Evolutionary conservation across 331 rosid genomes (phyloP).

Genomic region (Cydonia oblonga): DNA sequence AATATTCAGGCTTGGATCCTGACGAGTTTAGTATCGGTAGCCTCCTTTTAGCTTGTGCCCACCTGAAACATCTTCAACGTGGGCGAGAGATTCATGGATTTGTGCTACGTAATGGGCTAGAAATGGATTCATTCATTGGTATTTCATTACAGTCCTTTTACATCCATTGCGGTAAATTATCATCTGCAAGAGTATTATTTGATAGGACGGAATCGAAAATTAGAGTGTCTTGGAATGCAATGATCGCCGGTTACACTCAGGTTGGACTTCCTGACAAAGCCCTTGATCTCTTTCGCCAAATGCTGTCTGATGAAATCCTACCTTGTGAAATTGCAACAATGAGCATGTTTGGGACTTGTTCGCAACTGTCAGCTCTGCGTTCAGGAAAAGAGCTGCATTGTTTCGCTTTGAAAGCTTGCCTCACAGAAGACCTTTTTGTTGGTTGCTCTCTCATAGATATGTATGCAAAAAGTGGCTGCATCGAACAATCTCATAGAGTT

Average conservation of each 20-base stretch:
- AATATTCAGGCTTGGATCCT: slow-evolving; percentile 39
- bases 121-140: slow-evolving; percentile 53
- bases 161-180: slow-evolving; percentile 32
- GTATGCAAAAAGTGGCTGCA: slow-evolving; percentile 85
- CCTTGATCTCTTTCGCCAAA: slow-evolving; percentile 49
- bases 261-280: slow-evolving; percentile 54
- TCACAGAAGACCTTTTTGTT: slow-evolving; percentile 40
- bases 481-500: slow-evolving; percentile 42
- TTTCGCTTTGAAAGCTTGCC: slow-evolving; percentile 41
- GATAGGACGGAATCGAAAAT: slow-evolving; percentile 31
- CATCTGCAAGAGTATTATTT: slow-evolving; percentile 37
- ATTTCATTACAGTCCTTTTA: slow-evolving; percentile 57
- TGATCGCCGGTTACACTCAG: slow-evolving; percentile 58
- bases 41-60: slow-evolving; percentile 66
- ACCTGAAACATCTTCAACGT: slow-evolving; percentile 23
- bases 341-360: slow-evolving; percentile 58
- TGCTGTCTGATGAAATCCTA: slow-evolving; percentile 33
- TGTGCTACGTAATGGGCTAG: slow-evolving; percentile 53
- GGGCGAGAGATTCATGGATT: slow-evolving; percentile 69
- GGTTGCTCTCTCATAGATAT: slow-evolving; percentile 69
- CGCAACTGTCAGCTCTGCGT: slow-evolving; percentile 52
- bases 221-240: slow-evolving; percentile 61
- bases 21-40: slow-evolving; percentile 52
- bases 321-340: slow-evolving; percentile 38
- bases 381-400: slow-evolving; percentile 75